Percentiles rank a stretch among this genome's conserved stretches.
phyloP scores from a whole-genome alignment of 768 basidiomycete species.

The Pulveroboletus sp. region DNA sequence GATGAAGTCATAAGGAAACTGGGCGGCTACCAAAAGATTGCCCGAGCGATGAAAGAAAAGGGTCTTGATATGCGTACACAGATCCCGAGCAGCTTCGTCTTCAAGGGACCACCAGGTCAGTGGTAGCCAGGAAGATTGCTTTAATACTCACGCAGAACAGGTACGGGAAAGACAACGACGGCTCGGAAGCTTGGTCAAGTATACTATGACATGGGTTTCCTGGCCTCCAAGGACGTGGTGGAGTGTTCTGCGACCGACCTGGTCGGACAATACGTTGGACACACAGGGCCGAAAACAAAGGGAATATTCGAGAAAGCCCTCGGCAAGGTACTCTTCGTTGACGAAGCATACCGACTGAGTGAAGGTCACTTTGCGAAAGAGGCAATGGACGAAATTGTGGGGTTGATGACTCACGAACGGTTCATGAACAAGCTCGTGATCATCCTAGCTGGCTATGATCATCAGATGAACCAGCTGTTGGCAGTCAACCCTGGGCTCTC shows the following conservation, averaged over 20 bases:
- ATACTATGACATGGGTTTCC: conserved; percentile 62
- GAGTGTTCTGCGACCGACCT: conserved; percentile 72
- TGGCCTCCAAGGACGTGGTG: conserved; percentile 46
- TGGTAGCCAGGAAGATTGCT: background rate
- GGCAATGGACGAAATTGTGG: conserved; percentile 72
- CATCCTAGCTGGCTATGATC: conserved; percentile 66
- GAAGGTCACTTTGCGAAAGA: conserved; percentile 67
- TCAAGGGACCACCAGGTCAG: conserved; percentile 68
- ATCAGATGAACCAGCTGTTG: conserved; percentile 61
- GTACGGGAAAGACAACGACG: conserved; percentile 61
- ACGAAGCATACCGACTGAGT: conserved; percentile 64
- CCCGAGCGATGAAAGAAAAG: conserved; percentile 37
- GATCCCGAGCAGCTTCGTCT: conserved; percentile 62
- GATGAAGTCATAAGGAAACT: conserved; percentile 50
- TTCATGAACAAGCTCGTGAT: conserved; percentile 61
- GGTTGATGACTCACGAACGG: conserved; percentile 52
- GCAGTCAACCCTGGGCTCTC: conserved; percentile 58
- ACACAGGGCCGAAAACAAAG: conserved; percentile 65
- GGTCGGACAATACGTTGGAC: conserved; percentile 66
- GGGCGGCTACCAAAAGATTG: conserved; percentile 48
- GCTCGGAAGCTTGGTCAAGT: conserved; percentile 62
- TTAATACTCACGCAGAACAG: conserved; percentile 29
- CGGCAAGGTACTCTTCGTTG: conserved; percentile 66
- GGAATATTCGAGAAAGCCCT: conserved; percentile 60
- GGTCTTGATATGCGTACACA: conserved; percentile 43